phyloP scores from a whole-genome alignment of 805 yeast species.

The Zygoascus ofunaensis region DNA sequence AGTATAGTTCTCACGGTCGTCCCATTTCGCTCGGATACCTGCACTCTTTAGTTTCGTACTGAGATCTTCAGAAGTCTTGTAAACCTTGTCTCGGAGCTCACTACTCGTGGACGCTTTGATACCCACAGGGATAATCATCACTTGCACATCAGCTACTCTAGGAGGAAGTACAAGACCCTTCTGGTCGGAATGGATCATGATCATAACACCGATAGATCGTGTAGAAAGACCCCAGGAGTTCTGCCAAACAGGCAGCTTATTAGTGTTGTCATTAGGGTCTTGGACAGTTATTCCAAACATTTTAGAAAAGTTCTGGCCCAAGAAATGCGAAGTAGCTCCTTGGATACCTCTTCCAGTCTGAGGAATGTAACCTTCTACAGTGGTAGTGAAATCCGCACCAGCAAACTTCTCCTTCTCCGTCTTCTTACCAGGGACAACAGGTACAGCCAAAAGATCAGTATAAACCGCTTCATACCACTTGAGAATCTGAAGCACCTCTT shows the following conservation, averaged over 20 bases:
- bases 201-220: constrained; percentile 98
- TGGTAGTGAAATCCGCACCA: constrained; percentile 92
- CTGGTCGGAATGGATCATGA: constrained; percentile 97
- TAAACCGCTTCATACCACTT: constrained; percentile 79
- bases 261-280: constrained; percentile 89
- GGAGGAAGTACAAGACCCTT: constrained; percentile 98
- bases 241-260: constrained; percentile 84
- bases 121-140: constrained; percentile 91
- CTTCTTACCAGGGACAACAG: constrained; percentile 89
- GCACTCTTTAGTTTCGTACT: constrained; percentile 51
- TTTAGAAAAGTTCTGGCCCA: constrained; percentile 97
- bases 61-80: constrained; percentile 58
- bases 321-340: constrained; percentile 97
- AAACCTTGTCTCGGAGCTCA: constrained; percentile 63
- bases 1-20: constrained; percentile 87
- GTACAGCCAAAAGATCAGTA: constrained; percentile 91
- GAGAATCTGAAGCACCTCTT: constrained; percentile 78
- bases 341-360: constrained; percentile 99
- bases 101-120: constrained; percentile 76
- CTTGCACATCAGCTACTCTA: constrained; percentile 87
- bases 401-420: constrained; percentile 98
- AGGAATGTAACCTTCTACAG: constrained; percentile 94
- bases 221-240: constrained; percentile 99
- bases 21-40: constrained; percentile 72
- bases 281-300: constrained; percentile 96